Base-by-base conservation (phyloP, 805 yeast genomes). In the Saturnispora gosingensis region DNA sequence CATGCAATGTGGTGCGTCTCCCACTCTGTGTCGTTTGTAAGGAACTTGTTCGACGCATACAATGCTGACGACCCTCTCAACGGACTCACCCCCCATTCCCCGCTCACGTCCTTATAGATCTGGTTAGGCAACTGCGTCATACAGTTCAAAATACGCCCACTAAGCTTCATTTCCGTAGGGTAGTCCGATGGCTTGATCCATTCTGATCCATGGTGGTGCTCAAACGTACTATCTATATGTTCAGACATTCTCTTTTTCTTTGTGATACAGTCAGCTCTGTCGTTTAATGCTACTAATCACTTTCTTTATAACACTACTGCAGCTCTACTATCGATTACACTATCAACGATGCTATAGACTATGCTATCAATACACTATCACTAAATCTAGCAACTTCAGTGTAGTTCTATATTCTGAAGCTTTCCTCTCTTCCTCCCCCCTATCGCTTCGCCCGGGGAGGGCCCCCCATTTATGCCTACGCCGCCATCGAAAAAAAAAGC, bases 1-100 rank as follows among this genome's bases (percentile, higher is more conserved):
- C 99, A 93, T 1, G 88, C 97, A 48, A 93, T 81, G 48, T 88
- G 69, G 58, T 88, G 87, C 45, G 90, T 83, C 55, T 89, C 95
- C 93, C 97, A 91, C 22, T 81, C 77, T 0, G 90, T 77, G 45
- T 81, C 79, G 52, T 77, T 77, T 48, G 72, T 74, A 49, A 89
- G 69, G 61, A 78, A 82, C 54, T 77, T 74, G 54, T 86, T 77
- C 16, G 95, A 81, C 3, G 96, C 82, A 61, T 85, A 83, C 36
- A 91, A 69, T 0, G 97, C 95, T 9, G 93, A 81, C 60, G 87
- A 86, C 2, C 98, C 98, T 8, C 93, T 74, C 11, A 82, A 70
- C 39, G 82, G 80, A 50, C 74, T 77, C 42, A 83, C 78, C 49
- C 74, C 75, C 88, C 85, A 82, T 28, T 62, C 61, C n/a, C 65